Percentiles rank a stretch among this genome's conserved stretches.
Conservation (phyloP, 2,329 filamentous ascomycete species). For the Xylariaceae sp. region DNA sequence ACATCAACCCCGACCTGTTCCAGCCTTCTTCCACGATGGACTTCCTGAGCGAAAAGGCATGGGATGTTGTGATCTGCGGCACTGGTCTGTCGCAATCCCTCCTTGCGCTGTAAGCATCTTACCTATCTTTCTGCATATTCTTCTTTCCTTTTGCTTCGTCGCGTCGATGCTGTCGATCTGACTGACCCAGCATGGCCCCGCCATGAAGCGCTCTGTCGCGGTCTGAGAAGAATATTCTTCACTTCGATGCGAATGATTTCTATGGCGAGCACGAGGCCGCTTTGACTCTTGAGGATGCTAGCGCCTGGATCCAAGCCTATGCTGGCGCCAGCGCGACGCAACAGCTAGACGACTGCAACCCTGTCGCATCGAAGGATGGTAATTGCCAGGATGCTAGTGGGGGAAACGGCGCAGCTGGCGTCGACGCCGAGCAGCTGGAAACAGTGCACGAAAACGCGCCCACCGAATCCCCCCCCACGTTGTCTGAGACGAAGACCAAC, state of each 20-base stretch:
- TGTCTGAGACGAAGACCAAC: conserved; percentile 1
- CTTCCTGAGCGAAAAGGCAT: conserved; percentile 64
- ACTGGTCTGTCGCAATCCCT: conserved; percentile 75
- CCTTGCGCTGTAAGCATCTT: conserved; percentile 62
- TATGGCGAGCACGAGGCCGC: conserved; percentile 86
- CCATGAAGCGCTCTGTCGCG: conserved; percentile 77
- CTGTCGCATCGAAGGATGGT: not conserved
- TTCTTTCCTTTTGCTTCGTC: conserved; percentile 8
- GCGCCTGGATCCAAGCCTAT: conserved; percentile 60
- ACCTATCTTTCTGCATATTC: not conserved
- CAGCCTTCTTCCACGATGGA: conserved; percentile 52
- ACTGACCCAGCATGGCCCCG: conserved; percentile 59
- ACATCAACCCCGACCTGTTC: conserved; percentile 10
- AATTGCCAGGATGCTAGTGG: not conserved
- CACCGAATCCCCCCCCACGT: not conserved
- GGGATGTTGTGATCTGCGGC: conserved; percentile 75
- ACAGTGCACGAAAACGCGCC: not conserved
- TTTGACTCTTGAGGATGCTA: conserved; percentile 74
- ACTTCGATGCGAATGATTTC: conserved; percentile 80
- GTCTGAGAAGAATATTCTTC: conserved; percentile 84
- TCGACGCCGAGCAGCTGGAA: not conserved
- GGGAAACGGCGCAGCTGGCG: not conserved
- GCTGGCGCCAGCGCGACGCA: conserved; percentile 20
- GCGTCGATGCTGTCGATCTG: conserved; percentile 46
- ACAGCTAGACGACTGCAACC: not conserved